Base-by-base conservation (phyloP, 2,329 filamentous ascomycete genomes). In the Pseudocercospora macadamiae region DNA sequence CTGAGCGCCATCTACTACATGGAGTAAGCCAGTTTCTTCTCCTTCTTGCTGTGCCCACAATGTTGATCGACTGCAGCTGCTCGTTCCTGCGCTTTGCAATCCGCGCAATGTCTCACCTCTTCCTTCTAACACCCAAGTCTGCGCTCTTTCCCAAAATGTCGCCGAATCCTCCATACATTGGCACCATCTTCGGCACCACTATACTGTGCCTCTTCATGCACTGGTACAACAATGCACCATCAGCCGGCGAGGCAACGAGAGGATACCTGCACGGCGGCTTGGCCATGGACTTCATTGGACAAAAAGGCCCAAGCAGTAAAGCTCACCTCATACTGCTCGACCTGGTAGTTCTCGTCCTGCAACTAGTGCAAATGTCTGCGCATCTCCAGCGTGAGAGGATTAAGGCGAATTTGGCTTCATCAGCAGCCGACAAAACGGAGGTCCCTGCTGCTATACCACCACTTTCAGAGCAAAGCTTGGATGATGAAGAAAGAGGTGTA, bases 271-370 rank as follows among this genome's bases (percentile, higher is more conserved):
- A 87, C 67, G 85, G 86, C 4, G 84, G 86, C 2, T 64, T 87
- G 51, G 79, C 86, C 64, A 84, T 88, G 67, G 85, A 88, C 71
- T 87, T 88, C 67, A 82, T 88, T 54, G 85, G 86, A 14, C 83
- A 87, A 70, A 77, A 81, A 64, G 82, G 80, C 2, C 83, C 84
- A 2, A 79, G 81, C 2, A 80, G 82, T 54, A 82, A 81, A 67
- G 70, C 80, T 48, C 77, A 79, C 62, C 75, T 88, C 10, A 66
- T 83, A 3, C 66, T 75, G 3, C 73, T 86, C 61, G 85, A 88
- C 68, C 39, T 82, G 7, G 70, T 85, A 32, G 75, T 86, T 9
- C 65, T 86, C 60, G 60, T 77, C 4, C 70, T 88, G 62, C 84
- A 88, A 73, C 63, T 86, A 5, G 67, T 85, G 37, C 83, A 86